Evolutionary conservation across 2,329 filamentous ascomycete species (phyloP), one percentile per base, ranked within the genome.

Genomic region (Microcera coccophila): DNA sequence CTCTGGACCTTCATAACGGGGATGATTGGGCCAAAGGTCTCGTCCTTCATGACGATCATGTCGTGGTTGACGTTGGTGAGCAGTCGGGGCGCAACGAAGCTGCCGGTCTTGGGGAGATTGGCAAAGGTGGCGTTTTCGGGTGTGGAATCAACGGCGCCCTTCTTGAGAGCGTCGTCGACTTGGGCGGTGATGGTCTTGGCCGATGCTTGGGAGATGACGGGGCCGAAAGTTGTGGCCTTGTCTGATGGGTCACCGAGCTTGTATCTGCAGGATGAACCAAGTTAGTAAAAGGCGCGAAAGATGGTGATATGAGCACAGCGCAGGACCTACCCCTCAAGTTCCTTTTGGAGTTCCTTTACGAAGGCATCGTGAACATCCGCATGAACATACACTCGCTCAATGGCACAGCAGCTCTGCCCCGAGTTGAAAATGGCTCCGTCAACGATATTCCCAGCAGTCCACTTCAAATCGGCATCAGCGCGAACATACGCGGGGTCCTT

Each of bases 401-500:
- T 75, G 18, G 89, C 87, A 68, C 91, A 97, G 74, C 91, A 97
- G 63, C 89, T 95, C 72, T 97, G 91, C n/a, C 91, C 91, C 39
- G 90, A 95, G 71, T 97, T 97, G 76, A 97, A 97, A 44, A 97
- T 75, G n/a, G 90, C 84, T 16, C 91, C 91, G 57, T 97, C 91
- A 12, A 97, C 89, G 58, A 97, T 93, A 68, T 96, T 90, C 54
- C 87, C 90, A 0, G 91, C 91, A 1, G 85, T 90, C 91, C 90
- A 96, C 36, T 81, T 81, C 36, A 95, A 68, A 62, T 97, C 90
- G 2, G 95, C 89, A 59, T 97, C 91, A 5, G 73, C 73, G 47
- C 91, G 77, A 41, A 97, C 76, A 60, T 96, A 97, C 18, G 91
- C 91, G 4, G 91, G 88, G 62, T 97, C 91, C 63, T 97, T 97